Base-by-base conservation (phyloP, 805 yeast species). In the Cyberlindnera petersonii region DNA sequence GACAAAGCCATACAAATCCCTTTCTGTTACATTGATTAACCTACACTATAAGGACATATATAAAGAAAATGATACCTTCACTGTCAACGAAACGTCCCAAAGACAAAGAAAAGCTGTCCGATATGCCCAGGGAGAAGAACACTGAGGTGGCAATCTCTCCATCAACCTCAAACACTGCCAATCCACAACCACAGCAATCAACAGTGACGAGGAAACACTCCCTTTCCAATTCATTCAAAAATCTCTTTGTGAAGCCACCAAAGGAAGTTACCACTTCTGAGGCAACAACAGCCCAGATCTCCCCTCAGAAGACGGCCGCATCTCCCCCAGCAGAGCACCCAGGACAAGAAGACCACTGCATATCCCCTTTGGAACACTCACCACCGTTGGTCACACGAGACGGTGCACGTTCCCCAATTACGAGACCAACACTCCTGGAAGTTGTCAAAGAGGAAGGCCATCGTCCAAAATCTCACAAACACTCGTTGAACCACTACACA, bases 141-240 rank as follows among this genome's bases (percentile, higher is more conserved):
- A 23, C 14, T 7, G 36, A 33, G 5, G 9, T 9, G 22, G 15
- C 21, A n/a, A 5, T 33, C 13, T 34, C 37, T 6, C 26, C 26
- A 3, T 9, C 13, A 6, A 31, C 24, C 11, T 31, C 33, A 13
- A 30, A 31, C 15, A n/a, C 18, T 14, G 9, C 33, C 22, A 22
- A 22, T n/a, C n/a, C n/a, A 24, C 32, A 22, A 29, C 5, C 20
- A 24, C 31, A 24, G 24, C 20, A 15, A 6, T 20, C 41, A 15
- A 9, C 19, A 8, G 21, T 17, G 18, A 42, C 40, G 40, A 40
- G 45, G 33, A 37, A 36, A 11, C 50, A 40, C 23, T 44, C 55
- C 0, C 17, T 53, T 4, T 49, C 58, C 11, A 29, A 37, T 9
- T 52, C 55, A 2, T 32, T 53, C 30, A 53, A 53, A 31, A 45